Evolutionary conservation across 192 early-diverging fungal genomes (phyloP).

Genomic region (Chytriomyces confervae): DNA sequence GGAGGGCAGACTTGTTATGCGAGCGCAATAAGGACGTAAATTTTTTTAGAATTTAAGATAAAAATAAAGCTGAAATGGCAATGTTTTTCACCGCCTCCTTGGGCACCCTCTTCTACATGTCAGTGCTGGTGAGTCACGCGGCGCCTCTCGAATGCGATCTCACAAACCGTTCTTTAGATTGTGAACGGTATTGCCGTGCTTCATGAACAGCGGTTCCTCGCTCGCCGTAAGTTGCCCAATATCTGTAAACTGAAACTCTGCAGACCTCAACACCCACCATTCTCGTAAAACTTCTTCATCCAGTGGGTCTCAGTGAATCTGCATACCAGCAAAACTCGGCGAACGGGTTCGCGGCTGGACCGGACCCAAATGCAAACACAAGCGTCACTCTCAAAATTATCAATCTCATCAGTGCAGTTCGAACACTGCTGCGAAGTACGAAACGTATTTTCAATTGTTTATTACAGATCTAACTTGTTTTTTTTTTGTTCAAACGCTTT

Average conservation of each 20-base stretch:
- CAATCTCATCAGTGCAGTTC: constrained; percentile 87
- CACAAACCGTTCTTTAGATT: not conserved
- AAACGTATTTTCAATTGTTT: constrained; percentile 2
- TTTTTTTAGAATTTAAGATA: too few species aligned
- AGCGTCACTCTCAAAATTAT: constrained; percentile 77
- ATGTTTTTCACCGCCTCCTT: constrained; percentile 62
- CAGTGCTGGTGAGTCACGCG: constrained; percentile 65
- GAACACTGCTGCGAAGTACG: constrained; percentile 88
- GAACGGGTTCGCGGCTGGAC: constrained; percentile 61
- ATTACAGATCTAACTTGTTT: not conserved
- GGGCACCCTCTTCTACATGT: constrained; percentile 79
- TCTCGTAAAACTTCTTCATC: not conserved
- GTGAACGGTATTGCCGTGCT: constrained; percentile 88
- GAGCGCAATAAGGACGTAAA: not conserved
- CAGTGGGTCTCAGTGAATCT: constrained; percentile 73
- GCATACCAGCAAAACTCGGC: constrained; percentile 52
- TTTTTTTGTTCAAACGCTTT: not conserved
- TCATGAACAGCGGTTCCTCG: constrained; percentile 91
- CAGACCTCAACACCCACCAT: constrained; percentile 7
- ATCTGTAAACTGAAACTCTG: not conserved
- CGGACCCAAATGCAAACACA: constrained; percentile 49
- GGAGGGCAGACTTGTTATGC: constrained; percentile 35
- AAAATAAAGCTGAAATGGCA: not conserved
- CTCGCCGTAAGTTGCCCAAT: constrained; percentile 71
- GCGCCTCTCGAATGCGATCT: not conserved